A percentile compares a stretch with the other conserved stretches of the same genome.
These are phyloP conservation scores for Cystobasidium ongulense DNA, from an alignment of 768 basidiomycete species.

Conservation along the genomic window DNA sequence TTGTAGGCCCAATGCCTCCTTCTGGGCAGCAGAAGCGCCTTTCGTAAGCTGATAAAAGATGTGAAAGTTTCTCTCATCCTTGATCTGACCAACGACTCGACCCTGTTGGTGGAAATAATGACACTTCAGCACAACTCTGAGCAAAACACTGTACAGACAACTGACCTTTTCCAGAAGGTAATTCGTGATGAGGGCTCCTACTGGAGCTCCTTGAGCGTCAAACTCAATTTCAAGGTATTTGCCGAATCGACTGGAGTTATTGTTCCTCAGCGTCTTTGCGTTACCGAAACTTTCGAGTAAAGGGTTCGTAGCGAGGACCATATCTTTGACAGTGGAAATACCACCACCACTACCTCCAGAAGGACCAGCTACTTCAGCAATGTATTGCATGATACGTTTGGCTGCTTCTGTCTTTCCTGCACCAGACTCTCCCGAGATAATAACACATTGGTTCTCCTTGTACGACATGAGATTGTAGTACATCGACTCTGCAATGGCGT, in stretches of 20 bases:
- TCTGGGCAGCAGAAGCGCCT: slow-evolving; percentile 76
- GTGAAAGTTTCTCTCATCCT: slow-evolving; percentile 93
- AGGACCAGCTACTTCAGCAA: slow-evolving; percentile 82
- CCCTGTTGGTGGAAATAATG: not conserved
- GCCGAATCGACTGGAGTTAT: slow-evolving; percentile 62
- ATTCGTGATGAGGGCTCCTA: slow-evolving; percentile 97
- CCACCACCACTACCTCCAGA: slow-evolving; percentile 27
- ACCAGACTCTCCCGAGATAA: slow-evolving; percentile 97
- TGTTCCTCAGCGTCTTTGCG: slow-evolving; percentile 96
- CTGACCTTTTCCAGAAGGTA: slow-evolving; percentile 95
- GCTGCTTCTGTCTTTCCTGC: slow-evolving; percentile 99
- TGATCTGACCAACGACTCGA: slow-evolving; percentile 84
- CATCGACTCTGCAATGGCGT: slow-evolving; percentile 87
- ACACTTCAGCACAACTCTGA: not conserved
- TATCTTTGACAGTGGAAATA: slow-evolving; percentile 97
- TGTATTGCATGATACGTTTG: slow-evolving; percentile 99
- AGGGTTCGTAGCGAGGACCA: slow-evolving; percentile 98
- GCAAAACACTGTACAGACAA: not conserved
- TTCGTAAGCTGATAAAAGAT: slow-evolving; percentile 99
- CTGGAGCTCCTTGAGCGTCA: slow-evolving; percentile 79
- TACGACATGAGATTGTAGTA: slow-evolving; percentile 99
- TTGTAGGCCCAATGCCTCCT: slow-evolving; percentile 88
- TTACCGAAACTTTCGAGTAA: slow-evolving; percentile 96
- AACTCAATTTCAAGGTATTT: slow-evolving; percentile 99
- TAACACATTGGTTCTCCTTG: slow-evolving; percentile 98